phyloP scores from a whole-genome alignment of 306 rosid genomes.

The Cucumis hystrix region DNA sequence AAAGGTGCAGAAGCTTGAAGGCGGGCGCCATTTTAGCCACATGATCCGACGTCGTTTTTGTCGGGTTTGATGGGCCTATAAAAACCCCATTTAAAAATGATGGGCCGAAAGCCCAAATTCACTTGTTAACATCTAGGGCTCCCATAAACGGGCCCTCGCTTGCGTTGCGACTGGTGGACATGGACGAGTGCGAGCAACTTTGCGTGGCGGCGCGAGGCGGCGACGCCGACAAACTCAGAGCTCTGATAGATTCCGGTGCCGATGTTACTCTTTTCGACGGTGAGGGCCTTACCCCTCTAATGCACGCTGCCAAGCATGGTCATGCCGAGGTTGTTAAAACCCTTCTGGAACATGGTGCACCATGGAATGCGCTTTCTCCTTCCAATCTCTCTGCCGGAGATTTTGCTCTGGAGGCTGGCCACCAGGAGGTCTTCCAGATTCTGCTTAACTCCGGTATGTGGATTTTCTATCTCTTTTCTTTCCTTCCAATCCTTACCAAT shows the following conservation, averaged over 20 bases:
- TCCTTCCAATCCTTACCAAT: neutral
- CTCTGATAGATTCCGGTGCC: slow-evolving; percentile 46
- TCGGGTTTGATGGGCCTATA: neutral
- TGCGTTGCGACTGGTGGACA: slow-evolving; percentile 1
- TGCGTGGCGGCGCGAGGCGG: slow-evolving; percentile 64
- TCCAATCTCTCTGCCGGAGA: slow-evolving; percentile 67
- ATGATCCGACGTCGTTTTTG: neutral
- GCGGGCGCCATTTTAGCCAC: neutral
- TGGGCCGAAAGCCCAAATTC: neutral
- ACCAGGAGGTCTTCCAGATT: slow-evolving; percentile 45
- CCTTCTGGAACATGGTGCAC: slow-evolving; percentile 73
- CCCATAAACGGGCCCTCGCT: neutral
- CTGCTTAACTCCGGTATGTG: slow-evolving; percentile 63
- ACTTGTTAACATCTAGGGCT: neutral
- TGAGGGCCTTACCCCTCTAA: slow-evolving; percentile 67
- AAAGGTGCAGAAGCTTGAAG: neutral
- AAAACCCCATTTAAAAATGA: neutral
- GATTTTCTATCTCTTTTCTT: neutral
- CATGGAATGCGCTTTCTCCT: slow-evolving; percentile 92
- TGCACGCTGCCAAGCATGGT: slow-evolving; percentile 81
- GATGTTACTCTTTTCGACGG: slow-evolving; percentile 49
- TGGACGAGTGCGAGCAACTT: slow-evolving; percentile 40
- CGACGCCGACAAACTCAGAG: slow-evolving; percentile 30
- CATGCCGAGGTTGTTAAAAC: slow-evolving; percentile 36
- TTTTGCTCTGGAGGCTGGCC: slow-evolving; percentile 56